Conservation (phyloP, 768 basidiomycete genomes). For the Phylloporus rhodoxanthus region DNA sequence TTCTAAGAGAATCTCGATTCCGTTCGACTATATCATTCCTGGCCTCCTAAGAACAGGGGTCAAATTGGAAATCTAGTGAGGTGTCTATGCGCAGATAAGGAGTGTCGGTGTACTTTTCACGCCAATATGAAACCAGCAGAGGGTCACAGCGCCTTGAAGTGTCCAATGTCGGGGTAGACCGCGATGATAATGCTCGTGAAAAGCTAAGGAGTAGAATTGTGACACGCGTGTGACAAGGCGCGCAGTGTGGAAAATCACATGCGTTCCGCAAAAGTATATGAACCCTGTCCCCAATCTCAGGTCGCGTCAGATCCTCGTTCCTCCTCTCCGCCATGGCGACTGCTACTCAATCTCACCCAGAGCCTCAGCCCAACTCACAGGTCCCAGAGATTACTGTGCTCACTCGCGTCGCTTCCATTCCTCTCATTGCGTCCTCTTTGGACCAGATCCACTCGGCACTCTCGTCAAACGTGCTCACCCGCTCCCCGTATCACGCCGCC, state of each 20-base stretch:
- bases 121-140: too few species aligned
- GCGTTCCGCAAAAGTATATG: constrained; percentile 20
- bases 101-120: too few species aligned
- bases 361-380: constrained; percentile 15
- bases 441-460: constrained; percentile 56
- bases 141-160: not conserved
- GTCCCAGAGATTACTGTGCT: constrained; percentile 57
- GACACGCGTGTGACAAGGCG: constrained; percentile 22
- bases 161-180: not conserved
- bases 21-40: too few species aligned
- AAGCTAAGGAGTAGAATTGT: constrained; percentile 7
- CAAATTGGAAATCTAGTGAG: too few species aligned
- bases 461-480: constrained; percentile 53
- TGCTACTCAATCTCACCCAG: constrained; percentile 23
- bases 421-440: constrained; percentile 61
- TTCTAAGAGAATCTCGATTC: too few species aligned
- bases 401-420: constrained; percentile 63
- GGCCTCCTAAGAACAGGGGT: too few species aligned
- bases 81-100: too few species aligned
- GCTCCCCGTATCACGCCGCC: constrained; percentile 60
- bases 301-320: constrained; percentile 8
- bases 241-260: constrained; percentile 21
- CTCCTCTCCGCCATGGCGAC: constrained; percentile 32
- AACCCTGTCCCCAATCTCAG: constrained; percentile 19
- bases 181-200: constrained; percentile 6